Evolutionary conservation across 2,329 filamentous ascomycete genomes (phyloP).

Genomic region (Allantophomopsis cytisporea): DNA sequence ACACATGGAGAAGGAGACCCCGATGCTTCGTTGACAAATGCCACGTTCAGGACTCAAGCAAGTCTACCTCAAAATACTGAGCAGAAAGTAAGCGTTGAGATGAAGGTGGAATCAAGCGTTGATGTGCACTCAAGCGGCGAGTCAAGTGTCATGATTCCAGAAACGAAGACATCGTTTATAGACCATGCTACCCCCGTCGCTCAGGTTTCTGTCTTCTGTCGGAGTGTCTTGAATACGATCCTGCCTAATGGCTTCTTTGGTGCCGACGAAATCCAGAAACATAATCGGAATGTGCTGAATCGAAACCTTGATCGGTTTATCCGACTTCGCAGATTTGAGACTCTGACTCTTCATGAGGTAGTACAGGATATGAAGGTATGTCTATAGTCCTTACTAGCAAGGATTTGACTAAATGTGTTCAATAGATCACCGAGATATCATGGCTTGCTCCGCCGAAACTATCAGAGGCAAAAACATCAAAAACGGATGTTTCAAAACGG

Average conservation of each 20-base stretch:
- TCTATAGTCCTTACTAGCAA: conserved; percentile 1
- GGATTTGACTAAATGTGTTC: conserved; percentile 1
- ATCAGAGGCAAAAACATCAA: conserved; percentile 41
- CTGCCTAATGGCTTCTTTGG: conserved; percentile 72
- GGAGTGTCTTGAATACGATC: conserved; percentile 56
- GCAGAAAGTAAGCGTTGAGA: too few species aligned
- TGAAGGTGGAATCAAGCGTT: too few species aligned
- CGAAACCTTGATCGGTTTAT: conserved; percentile 67
- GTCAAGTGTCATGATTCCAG: too few species aligned
- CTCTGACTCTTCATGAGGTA: conserved; percentile 64
- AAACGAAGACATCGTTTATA: conserved; percentile 28
- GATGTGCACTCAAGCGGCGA: too few species aligned
- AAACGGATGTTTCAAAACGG: conserved; percentile 63
- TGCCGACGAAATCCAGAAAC: conserved; percentile 27
- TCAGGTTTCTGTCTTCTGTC: conserved; percentile 77
- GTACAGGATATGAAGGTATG: conserved; percentile 61
- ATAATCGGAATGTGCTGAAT: conserved; percentile 51
- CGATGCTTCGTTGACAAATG: too few species aligned
- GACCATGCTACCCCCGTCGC: conserved; percentile 53
- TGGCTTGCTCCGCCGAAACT: conserved; percentile 56
- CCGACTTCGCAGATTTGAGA: conserved; percentile 67
- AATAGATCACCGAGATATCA: conserved; percentile 47
- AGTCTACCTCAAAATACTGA: too few species aligned
- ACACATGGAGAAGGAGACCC: too few species aligned
- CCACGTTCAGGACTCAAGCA: too few species aligned